Base-by-base conservation (phyloP, 345 rosid genomes). In the Hevea brasiliensis region DNA sequence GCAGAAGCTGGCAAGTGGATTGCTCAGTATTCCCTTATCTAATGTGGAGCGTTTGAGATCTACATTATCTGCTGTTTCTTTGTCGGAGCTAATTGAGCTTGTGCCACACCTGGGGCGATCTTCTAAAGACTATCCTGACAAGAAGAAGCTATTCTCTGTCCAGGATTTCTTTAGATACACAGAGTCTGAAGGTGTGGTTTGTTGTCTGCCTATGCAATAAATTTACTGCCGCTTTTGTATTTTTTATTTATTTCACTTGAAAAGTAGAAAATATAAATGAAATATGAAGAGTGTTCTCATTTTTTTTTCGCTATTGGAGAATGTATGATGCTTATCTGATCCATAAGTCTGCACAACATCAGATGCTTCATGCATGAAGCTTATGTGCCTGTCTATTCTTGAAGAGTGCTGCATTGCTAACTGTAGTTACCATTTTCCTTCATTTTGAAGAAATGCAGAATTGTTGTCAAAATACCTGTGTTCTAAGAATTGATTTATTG, bases 81-180 rank as follows among this genome's bases (percentile, higher is more conserved):
- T 92, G 74, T 76, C 90, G 4, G 99, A 95, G 77, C 84, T 95
- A 68, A 87, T 91, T 77, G 99, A 95, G 84, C 96, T 95, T 74
- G 65, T 92, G 73, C 97, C 94, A 2, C 93, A 85, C 2, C 56
- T 92, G 74, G 97, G 98, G 51, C 78, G 96, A 54, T 75, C 97
- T 68, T 85, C 96, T 20, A 88, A 83, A 72, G 98, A 92, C 58
- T 85, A 92, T 72, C 99, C 99, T 4, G 98, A 95, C 86, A 95
- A 95, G 93, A 95, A 92, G 79, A 95, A 87, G 48, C 86, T 95
- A 17, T 72, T 91, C 70, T 95, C 99, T 58, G 99, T 92, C 70
- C 99, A 95, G 87, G 97, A 95, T 78, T 95, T 95, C 85, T 95
- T 95, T 83, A 89, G 97, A 87, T 95, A 95, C 87, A 92, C 99